Percentiles rank a stretch among this genome's conserved stretches.
Conservation (phyloP, 352 stramenopile genomes). For the Globisporangium camurandrum region DNA sequence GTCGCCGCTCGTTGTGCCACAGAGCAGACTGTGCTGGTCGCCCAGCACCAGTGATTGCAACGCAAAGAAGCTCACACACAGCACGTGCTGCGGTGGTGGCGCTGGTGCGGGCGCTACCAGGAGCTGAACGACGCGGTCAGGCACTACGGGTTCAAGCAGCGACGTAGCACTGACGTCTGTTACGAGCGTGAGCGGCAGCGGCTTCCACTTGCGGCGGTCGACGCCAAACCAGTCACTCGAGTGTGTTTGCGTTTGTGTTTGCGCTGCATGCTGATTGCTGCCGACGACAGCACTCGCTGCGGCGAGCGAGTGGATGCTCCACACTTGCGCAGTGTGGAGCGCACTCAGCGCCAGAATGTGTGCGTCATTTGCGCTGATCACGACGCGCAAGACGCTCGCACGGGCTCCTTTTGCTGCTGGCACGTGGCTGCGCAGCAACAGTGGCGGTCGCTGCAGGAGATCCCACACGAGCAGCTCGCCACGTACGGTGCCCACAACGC, state of each 20-base stretch:
- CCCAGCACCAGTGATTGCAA: slow-evolving; percentile 16
- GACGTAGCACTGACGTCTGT: slow-evolving; percentile 14
- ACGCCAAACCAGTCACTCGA: slow-evolving; percentile 27
- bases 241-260: slow-evolving; percentile 8
- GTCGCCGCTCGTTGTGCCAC: slow-evolving; percentile 21
- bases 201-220: slow-evolving; percentile 29
- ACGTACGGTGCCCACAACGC: slow-evolving; percentile 25
- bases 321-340: slow-evolving; percentile 19
- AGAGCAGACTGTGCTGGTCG: slow-evolving; percentile 15
- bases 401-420: slow-evolving; percentile 18
- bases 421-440: slow-evolving; percentile 15
- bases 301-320: slow-evolving; percentile 12
- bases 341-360: slow-evolving; percentile 19
- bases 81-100: slow-evolving; percentile 2
- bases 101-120: not conserved
- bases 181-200: slow-evolving; percentile 19
- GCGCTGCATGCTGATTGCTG: slow-evolving; percentile 6
- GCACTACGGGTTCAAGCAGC: slow-evolving; percentile 15
- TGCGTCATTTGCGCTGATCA: slow-evolving; percentile 10
- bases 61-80: slow-evolving; percentile 17
- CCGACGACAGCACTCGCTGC: slow-evolving; percentile 3
- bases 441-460: slow-evolving; percentile 13
- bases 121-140: slow-evolving; percentile 16
- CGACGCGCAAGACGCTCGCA: slow-evolving; percentile 21
- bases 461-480: slow-evolving; percentile 28